Evolutionary conservation across 306 rosid species (phyloP).

Genomic region (Rosa persica): DNA sequence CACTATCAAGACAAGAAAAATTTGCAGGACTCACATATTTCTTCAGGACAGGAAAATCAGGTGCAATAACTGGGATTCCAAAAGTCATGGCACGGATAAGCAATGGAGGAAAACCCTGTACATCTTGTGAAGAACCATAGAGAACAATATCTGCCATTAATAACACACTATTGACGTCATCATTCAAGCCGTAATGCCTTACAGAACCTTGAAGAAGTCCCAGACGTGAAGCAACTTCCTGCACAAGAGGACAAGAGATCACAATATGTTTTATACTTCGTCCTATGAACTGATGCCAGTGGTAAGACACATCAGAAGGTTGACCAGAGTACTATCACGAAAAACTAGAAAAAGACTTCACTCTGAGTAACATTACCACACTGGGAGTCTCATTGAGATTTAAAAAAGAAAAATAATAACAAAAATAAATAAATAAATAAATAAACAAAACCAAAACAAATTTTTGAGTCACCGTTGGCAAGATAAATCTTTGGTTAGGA

Average conservation of each 20-base stretch:
- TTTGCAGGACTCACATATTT: slow-evolving; percentile 67
- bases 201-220: slow-evolving; percentile 81
- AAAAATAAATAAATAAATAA: neutral
- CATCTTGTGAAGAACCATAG: slow-evolving; percentile 89
- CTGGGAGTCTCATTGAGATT: neutral
- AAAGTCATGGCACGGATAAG: slow-evolving; percentile 85
- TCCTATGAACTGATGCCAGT: slow-evolving; percentile 19
- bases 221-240: slow-evolving; percentile 83
- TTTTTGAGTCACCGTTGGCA: neutral
- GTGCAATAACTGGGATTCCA: slow-evolving; percentile 75
- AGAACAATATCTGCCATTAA: slow-evolving; percentile 89
- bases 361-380: neutral
- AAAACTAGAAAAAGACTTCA: neutral
- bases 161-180: slow-evolving; percentile 69
- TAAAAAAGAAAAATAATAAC: neutral
- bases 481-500: neutral
- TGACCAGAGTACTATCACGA: neutral
- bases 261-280: slow-evolving; percentile 19
- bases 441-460: neutral
- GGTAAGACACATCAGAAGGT: slow-evolving; percentile 19
- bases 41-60: slow-evolving; percentile 73
- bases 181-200: slow-evolving; percentile 71
- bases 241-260: slow-evolving; percentile 43
- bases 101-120: slow-evolving; percentile 90
- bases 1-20: slow-evolving; percentile 23